These are phyloP conservation scores for Chalciporus pseudorubinellus DNA, from an alignment of 768 basidiomycete species.

Conservation along the genomic window DNA sequence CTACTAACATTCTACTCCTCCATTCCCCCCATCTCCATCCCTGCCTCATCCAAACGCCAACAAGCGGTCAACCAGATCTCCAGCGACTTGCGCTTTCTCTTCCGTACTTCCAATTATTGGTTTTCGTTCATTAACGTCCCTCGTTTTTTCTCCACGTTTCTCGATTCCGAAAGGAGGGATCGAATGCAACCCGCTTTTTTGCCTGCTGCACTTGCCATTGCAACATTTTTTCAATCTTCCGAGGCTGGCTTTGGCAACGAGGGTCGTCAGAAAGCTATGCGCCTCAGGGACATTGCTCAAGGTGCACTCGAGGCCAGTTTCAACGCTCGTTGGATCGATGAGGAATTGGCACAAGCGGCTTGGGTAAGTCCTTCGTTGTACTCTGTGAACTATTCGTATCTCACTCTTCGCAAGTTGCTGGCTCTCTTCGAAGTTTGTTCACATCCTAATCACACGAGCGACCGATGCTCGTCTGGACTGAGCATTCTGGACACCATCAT, in stretches of 20 bases:
- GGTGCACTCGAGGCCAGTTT: conserved; percentile 68
- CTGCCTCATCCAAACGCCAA: conserved; percentile 46
- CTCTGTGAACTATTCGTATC: conserved; percentile 3
- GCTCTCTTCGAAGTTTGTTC: conserved; percentile 72
- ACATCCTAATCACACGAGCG: conserved; percentile 56
- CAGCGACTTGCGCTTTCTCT: conserved; percentile 60
- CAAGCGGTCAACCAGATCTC: conserved; percentile 44
- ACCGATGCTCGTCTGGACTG: conserved; percentile 56
- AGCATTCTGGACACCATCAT: conserved; percentile 67
- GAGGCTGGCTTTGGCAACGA: conserved; percentile 49
- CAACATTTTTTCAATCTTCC: conserved; percentile 70
- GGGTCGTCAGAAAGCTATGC: conserved; percentile 56
- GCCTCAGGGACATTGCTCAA: conserved; percentile 66
- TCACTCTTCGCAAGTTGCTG: conserved; percentile 46
- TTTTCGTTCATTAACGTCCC: conserved; percentile 74
- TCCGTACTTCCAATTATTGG: conserved; percentile 66
- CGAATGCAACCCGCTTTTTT: conserved; percentile 67
- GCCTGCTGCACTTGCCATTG: conserved; percentile 58
- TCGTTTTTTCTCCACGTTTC: conserved; percentile 58
- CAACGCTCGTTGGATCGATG: conserved; percentile 69
- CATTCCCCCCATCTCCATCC: conserved; percentile 29
- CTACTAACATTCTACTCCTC: conserved; percentile 51
- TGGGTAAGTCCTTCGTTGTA: conserved; percentile 50
- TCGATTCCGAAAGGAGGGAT: conserved; percentile 51
- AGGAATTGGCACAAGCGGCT: conserved; percentile 70